Percentiles rank a stretch among this genome's conserved stretches.
Conservation (phyloP, 129 eudicot species). For the Helichrysum umbraculigerum region DNA sequence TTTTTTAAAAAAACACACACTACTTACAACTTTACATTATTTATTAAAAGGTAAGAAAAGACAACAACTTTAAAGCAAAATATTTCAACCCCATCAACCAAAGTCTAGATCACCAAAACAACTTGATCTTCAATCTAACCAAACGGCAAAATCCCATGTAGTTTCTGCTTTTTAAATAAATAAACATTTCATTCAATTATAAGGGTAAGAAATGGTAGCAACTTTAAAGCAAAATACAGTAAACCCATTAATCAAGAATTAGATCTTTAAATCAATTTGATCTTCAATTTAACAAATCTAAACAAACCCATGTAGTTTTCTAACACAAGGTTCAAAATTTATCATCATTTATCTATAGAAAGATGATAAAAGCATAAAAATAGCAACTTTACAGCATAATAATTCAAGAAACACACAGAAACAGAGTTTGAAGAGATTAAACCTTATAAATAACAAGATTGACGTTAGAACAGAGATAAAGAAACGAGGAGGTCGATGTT, state of each 20-base stretch:
- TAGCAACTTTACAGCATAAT: conserved; percentile 49
- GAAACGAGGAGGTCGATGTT: conserved; percentile 26
- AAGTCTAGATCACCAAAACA: neutral
- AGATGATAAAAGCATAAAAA: conserved; percentile 7
- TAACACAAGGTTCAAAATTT: neutral
- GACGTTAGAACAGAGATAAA: conserved; percentile 31
- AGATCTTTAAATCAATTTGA: conserved; percentile 29
- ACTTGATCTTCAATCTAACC: neutral
- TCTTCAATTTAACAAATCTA: conserved; percentile 28
- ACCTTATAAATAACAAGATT: conserved; percentile 35
- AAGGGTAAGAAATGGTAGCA: neutral
- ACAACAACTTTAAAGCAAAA: neutral
- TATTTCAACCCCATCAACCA: neutral
- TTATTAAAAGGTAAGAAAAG: neutral
- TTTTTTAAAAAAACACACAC: no score
- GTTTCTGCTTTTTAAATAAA: neutral
- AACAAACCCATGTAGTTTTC: conserved; percentile 10
- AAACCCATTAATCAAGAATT: conserved; percentile 1
- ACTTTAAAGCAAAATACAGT: neutral
- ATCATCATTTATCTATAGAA: neutral
- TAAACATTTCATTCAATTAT: neutral
- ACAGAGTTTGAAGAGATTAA: conserved; percentile 14
- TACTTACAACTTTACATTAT: no score
- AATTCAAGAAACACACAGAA: neutral
- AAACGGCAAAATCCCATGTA: neutral